Percentiles rank a stretch among this genome's conserved stretches.
Conservation (phyloP, 495 filamentous ascomycete species). For the Penicillium turbatum region DNA sequence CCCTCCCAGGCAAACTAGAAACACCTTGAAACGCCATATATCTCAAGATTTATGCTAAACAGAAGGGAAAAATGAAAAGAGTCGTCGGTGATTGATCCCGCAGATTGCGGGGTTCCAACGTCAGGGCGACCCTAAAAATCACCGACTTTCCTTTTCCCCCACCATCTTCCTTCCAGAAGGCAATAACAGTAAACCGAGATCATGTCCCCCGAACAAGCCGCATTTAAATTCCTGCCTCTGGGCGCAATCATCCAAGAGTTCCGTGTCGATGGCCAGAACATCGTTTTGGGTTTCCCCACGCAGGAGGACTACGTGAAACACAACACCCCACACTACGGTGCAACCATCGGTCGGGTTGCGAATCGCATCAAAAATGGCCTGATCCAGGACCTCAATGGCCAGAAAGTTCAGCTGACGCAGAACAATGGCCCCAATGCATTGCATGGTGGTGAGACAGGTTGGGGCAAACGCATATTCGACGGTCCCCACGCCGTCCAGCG, state of each 20-base stretch:
- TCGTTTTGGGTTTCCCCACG: constrained; percentile 78
- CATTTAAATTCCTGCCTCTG: constrained; percentile 68
- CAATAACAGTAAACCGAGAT: background rate
- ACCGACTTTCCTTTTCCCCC: constrained; percentile 4
- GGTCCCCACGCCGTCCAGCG: constrained; percentile 64
- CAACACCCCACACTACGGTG: constrained; percentile 80
- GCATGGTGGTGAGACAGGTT: constrained; percentile 77
- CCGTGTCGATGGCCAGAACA: constrained; percentile 68
- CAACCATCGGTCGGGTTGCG: constrained; percentile 87
- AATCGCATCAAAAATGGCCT: constrained; percentile 77
- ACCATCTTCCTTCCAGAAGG: background rate
- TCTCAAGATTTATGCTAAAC: constrained; percentile 10
- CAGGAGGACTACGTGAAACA: constrained; percentile 65
- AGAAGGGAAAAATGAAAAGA: background rate
- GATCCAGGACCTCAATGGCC: constrained; percentile 68
- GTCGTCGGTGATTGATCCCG: constrained; percentile 14
- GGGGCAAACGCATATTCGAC: constrained; percentile 79
- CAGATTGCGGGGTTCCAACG: constrained; percentile 26
- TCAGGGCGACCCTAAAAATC: constrained; percentile 15
- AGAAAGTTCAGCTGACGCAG: constrained; percentile 58
- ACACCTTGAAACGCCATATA: background rate
- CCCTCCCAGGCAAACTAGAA: background rate
- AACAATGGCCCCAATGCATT: constrained; percentile 79
- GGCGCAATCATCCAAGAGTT: constrained; percentile 89
- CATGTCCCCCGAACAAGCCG: constrained; percentile 30